These are phyloP conservation scores for Blastobotrys peoriensis DNA, from an alignment of 805 yeast genomes.

Conservation along the genomic window DNA sequence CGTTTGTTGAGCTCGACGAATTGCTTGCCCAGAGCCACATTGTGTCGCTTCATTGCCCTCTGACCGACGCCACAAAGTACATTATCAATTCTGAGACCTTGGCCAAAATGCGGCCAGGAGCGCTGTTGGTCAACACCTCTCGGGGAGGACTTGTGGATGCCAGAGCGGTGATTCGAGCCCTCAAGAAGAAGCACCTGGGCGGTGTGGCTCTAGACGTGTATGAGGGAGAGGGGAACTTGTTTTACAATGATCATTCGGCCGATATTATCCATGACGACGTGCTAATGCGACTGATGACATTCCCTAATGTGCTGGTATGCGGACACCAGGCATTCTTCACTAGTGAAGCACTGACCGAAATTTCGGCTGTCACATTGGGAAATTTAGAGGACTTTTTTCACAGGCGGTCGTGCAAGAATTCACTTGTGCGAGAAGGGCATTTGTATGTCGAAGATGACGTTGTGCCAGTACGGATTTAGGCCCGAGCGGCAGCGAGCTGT, in stretches of 20 bases:
- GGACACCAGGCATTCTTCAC: constrained; percentile 29
- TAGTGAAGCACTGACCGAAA: constrained; percentile 21
- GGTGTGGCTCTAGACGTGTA: constrained; percentile 47
- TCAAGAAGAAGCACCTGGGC: constrained; percentile 36
- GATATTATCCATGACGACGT: constrained; percentile 24
- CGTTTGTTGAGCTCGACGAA: constrained; percentile 35
- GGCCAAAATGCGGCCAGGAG: constrained; percentile 41
- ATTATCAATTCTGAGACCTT: constrained; percentile 36
- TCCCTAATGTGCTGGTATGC: constrained; percentile 26
- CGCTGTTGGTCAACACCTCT: constrained; percentile 29
- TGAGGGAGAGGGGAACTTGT: constrained; percentile 35
- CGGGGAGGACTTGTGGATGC: constrained; percentile 14
- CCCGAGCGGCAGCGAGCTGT: no score
- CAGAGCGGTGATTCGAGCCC: constrained; percentile 9
- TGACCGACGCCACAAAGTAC: constrained; percentile 41
- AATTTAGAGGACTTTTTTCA: constrained; percentile 11
- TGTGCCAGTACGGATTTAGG: constrained; percentile 11
- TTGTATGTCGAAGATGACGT: not conserved
- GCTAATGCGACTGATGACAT: constrained; percentile 23
- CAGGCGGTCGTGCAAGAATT: constrained; percentile 1
- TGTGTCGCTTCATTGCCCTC: constrained; percentile 41
- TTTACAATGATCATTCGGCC: constrained; percentile 23
- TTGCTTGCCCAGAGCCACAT: constrained; percentile 37
- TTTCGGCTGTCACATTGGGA: constrained; percentile 19
- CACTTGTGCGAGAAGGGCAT: constrained; percentile 3